Conservation (phyloP, 2,329 filamentous ascomycete genomes). For the Aulographum hederae region DNA sequence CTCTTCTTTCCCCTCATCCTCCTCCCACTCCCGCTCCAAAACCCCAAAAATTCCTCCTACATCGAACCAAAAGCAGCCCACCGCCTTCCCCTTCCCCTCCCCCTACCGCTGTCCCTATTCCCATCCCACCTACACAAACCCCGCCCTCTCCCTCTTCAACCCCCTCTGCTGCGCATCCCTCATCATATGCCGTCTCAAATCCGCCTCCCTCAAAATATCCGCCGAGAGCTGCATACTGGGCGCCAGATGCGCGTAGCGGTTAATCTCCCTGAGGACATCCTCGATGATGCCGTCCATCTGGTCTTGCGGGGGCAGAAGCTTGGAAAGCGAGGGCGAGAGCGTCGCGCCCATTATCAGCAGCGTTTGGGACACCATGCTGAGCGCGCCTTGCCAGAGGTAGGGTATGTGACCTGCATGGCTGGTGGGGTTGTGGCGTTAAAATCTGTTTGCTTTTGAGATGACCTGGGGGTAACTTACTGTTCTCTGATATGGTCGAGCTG, state of each 20-base stretch:
- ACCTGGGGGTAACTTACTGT: conserved; percentile 36
- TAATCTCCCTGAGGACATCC: conserved; percentile 58
- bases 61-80: too few species aligned
- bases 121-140: too few species aligned
- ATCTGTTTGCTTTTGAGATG: neutral
- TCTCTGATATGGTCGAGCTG: conserved; percentile 64
- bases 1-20: too few species aligned
- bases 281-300: conserved; percentile 60
- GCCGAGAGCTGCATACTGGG: conserved; percentile 60
- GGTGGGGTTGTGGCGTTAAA: conserved; percentile 8
- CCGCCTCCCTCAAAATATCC: conserved; percentile 66
- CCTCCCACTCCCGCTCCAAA: too few species aligned
- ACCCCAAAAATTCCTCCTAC: too few species aligned
- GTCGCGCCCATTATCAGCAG: conserved; percentile 71
- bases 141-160: too few species aligned
- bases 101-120: too few species aligned
- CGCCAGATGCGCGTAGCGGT: conserved; percentile 54
- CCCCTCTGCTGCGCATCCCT: conserved; percentile 47
- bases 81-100: too few species aligned
- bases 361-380: conserved; percentile 69
- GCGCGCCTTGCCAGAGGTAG: conserved; percentile 69
- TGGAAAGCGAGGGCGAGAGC: conserved; percentile 55
- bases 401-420: conserved; percentile 70
- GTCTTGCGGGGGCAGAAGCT: conserved; percentile 37
- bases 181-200: too few species aligned